A percentile compares a stretch with the other conserved stretches of the same genome.
phyloP scores from a whole-genome alignment of 179 eudicot genomes.

The Carnegiea gigantea region DNA sequence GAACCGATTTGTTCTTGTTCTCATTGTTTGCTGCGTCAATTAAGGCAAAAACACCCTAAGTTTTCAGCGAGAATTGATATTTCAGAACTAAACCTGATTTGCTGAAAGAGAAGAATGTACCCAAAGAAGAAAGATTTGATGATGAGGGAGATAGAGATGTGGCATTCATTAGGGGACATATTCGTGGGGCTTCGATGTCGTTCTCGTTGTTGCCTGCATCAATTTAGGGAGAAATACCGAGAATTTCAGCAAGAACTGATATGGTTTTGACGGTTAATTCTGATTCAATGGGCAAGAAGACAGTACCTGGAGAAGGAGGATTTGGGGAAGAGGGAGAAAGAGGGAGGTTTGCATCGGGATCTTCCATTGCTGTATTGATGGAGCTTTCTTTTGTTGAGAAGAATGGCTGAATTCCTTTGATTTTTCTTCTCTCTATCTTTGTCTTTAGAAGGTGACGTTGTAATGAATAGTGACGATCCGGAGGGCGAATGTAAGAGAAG shows the following conservation, averaged over 20 bases:
- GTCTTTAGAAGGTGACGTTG: no score
- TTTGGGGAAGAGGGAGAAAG: neutral
- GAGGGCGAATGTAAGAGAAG: neutral
- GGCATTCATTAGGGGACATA: neutral
- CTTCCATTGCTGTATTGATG: neutral
- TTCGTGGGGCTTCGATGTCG: neutral
- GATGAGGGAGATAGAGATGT: neutral
- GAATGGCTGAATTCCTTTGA: no score
- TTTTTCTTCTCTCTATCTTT: no score
- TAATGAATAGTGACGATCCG: neutral
- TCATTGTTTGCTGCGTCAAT: no score
- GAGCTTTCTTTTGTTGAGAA: neutral
- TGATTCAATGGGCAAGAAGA: neutral
- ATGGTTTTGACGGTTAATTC: no score
- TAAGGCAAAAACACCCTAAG: no score
- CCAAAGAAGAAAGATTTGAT: neutral
- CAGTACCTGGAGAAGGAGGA: neutral
- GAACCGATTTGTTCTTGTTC: no score
- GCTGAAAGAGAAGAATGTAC: neutral
- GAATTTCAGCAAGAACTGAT: neutral
- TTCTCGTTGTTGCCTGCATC: neutral
- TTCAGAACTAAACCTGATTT: no score
- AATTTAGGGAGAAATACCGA: no score
- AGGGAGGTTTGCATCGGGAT: neutral
- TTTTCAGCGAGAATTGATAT: no score